Conservation (phyloP, 345 rosid species). For the Sisymbrium altissimum region DNA sequence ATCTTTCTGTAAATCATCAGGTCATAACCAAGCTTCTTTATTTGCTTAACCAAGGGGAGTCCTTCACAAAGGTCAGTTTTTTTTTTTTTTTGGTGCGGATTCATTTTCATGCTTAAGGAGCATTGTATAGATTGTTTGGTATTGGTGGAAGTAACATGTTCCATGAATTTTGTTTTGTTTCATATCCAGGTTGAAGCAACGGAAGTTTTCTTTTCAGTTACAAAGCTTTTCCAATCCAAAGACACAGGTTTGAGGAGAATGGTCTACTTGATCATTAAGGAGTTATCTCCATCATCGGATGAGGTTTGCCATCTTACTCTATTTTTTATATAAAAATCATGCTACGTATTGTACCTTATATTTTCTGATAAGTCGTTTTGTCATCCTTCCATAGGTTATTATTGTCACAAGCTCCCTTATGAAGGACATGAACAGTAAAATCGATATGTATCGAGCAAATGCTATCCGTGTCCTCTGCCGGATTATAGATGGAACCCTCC, state of each 20-base stretch:
- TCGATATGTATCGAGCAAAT: slow-evolving; percentile 96
- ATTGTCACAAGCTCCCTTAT: slow-evolving; percentile 96
- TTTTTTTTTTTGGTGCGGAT: not conserved
- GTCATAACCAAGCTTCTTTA: slow-evolving; percentile 95
- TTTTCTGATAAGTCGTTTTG: slow-evolving; percentile 7
- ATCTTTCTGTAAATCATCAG: slow-evolving; percentile 35
- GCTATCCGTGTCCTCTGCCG: slow-evolving; percentile 97
- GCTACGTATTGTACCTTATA: too few species aligned
- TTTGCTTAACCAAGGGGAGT: slow-evolving; percentile 93
- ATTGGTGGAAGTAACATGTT: not conserved
- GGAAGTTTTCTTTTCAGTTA: slow-evolving; percentile 91
- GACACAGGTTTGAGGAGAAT: slow-evolving; percentile 94
- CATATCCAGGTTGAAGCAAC: slow-evolving; percentile 77
- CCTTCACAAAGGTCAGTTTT: slow-evolving; percentile 72
- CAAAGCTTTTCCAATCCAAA: slow-evolving; percentile 93
- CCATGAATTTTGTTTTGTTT: not conserved
- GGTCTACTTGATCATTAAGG: slow-evolving; percentile 97
- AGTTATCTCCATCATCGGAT: slow-evolving; percentile 94
- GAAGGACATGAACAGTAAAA: slow-evolving; percentile 99
- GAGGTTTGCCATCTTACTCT: slow-evolving; percentile 58
- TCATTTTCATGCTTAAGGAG: not conserved
- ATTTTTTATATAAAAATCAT: too few species aligned
- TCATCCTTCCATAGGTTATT: slow-evolving; percentile 56
- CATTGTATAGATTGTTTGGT: not conserved
- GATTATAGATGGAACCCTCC: slow-evolving; percentile 89